Evolutionary conservation across 139 green algal species (phyloP).

Genomic region (Coelastrella sp.): DNA sequence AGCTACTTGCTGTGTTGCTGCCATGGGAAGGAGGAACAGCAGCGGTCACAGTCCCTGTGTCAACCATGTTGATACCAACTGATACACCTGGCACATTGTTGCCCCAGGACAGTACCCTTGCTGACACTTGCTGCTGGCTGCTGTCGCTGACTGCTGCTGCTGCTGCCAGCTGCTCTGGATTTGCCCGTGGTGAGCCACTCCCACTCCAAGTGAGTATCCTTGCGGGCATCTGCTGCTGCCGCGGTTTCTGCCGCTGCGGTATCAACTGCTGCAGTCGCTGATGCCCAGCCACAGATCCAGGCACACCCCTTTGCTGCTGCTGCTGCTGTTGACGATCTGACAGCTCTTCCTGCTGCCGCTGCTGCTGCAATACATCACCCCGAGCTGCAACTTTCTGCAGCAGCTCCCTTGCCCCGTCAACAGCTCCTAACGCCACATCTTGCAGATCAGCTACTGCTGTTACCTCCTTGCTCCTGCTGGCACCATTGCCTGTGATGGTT

Average conservation of each 20-base stretch:
- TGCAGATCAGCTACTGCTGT: too few relatives aligned
- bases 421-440: too few relatives aligned
- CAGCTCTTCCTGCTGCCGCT: background rate
- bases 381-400: background rate
- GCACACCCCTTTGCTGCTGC: background rate
- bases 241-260: background rate
- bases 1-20: background rate
- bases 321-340: background rate
- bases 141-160: background rate
- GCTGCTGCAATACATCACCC: too few relatives aligned
- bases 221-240: conserved; percentile 24
- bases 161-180: background rate
- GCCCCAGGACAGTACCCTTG: too few relatives aligned
- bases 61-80: too few relatives aligned
- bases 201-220: conserved; percentile 28
- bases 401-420: too few relatives aligned
- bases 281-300: background rate
- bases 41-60: too few relatives aligned
- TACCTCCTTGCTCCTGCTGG: too few relatives aligned
- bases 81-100: too few relatives aligned
- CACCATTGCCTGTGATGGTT: background rate
- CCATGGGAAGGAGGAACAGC: too few relatives aligned
- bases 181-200: background rate
- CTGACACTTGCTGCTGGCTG: conserved; percentile 3
- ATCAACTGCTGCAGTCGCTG: conserved; percentile 42